Conservation (phyloP, 1,284 basidiomycete species). For the Mixia osmundae region DNA sequence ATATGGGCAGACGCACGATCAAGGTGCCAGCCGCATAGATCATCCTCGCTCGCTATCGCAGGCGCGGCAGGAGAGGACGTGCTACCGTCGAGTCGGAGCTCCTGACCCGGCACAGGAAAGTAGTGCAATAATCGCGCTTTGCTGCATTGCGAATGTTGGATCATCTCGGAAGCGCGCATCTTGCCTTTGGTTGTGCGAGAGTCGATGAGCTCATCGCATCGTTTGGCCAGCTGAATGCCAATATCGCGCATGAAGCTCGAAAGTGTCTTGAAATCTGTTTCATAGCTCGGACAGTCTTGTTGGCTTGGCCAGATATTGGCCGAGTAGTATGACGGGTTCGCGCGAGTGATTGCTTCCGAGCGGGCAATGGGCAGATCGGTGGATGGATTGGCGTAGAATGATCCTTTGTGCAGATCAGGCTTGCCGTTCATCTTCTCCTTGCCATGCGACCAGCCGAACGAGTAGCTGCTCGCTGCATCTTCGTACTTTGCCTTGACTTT, state of each 20-base stretch:
- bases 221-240: slow-evolving; percentile 49
- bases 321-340: too few relatives aligned
- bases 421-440: slow-evolving; percentile 93
- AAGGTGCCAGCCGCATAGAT: slow-evolving; percentile 19
- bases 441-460: slow-evolving; percentile 70
- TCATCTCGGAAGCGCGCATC: slow-evolving; percentile 26
- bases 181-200: slow-evolving; percentile 1
- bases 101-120: slow-evolving; percentile 25
- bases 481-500: slow-evolving; percentile 41
- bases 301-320: slow-evolving; percentile 57
- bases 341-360: too few relatives aligned
- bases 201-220: slow-evolving; percentile 36
- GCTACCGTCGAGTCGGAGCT: not conserved
- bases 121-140: slow-evolving; percentile 79
- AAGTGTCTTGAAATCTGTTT: slow-evolving; percentile 53
- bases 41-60: slow-evolving; percentile 42
- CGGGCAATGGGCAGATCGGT: too few relatives aligned
- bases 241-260: slow-evolving; percentile 59
- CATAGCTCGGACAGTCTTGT: slow-evolving; percentile 34
- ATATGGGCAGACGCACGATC: too few relatives aligned
- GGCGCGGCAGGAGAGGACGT: slow-evolving; percentile 21
- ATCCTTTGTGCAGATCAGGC: slow-evolving; percentile 65
- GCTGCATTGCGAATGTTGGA: slow-evolving; percentile 40
- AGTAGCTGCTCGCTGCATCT: slow-evolving; percentile 20
- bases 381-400: slow-evolving; percentile 71